phyloP scores from a whole-genome alignment of 495 filamentous ascomycete genomes.

The Daldinia childiae region DNA sequence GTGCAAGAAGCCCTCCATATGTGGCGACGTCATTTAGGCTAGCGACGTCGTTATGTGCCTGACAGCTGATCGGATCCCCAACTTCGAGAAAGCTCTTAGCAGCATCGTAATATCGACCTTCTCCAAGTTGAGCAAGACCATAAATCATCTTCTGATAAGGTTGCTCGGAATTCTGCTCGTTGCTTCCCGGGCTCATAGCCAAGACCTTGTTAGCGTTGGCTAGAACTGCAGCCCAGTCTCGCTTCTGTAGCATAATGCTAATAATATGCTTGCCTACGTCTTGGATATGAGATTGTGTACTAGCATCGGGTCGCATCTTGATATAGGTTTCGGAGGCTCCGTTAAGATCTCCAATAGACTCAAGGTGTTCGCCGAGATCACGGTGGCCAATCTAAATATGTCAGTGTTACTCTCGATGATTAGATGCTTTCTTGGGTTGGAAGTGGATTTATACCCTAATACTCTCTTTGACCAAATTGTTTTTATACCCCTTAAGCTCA shows the following conservation, averaged over 20 bases:
- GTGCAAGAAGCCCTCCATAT: slow-evolving; percentile 89
- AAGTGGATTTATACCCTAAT: slow-evolving; percentile 72
- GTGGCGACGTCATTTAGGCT: slow-evolving; percentile 89
- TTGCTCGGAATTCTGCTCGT: slow-evolving; percentile 65
- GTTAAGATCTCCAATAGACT: slow-evolving; percentile 54
- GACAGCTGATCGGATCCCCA: slow-evolving; percentile 58
- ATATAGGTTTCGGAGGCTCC: slow-evolving; percentile 52
- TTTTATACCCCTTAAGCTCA: slow-evolving; percentile 93
- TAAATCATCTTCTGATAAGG: slow-evolving; percentile 72
- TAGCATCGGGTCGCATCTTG: slow-evolving; percentile 60
- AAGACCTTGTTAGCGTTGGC: slow-evolving; percentile 75
- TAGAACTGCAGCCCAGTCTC: slow-evolving; percentile 62
- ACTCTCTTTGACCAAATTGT: slow-evolving; percentile 97
- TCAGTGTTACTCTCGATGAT: slow-evolving; percentile 1
- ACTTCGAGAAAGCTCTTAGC: slow-evolving; percentile 75
- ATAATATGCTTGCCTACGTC: slow-evolving; percentile 57
- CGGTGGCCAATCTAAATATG: slow-evolving; percentile 56
- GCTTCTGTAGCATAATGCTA: slow-evolving; percentile 54
- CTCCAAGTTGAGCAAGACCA: slow-evolving; percentile 76
- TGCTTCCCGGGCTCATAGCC: slow-evolving; percentile 58
- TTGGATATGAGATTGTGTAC: slow-evolving; percentile 54
- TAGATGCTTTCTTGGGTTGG: slow-evolving; percentile 3
- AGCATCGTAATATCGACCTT: slow-evolving; percentile 73
- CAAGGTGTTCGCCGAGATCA: slow-evolving; percentile 58
- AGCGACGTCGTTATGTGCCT: slow-evolving; percentile 75